Conservation (phyloP, 2,329 filamentous ascomycete genomes). For the Penicillium frequentans region DNA sequence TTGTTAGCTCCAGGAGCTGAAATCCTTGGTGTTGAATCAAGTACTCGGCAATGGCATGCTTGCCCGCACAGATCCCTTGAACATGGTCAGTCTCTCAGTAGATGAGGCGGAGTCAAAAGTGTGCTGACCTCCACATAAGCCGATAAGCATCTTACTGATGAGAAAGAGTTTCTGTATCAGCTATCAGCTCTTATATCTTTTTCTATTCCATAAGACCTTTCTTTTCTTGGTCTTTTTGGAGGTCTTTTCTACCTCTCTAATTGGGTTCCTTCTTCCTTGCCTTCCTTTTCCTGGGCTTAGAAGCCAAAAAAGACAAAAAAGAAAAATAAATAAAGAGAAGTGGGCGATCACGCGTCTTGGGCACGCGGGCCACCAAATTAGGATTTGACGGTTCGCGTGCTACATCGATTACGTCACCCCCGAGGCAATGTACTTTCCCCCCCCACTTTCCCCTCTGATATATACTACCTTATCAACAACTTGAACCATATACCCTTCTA, state of each 20-base stretch:
- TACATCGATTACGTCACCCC: slow-evolving; percentile 17
- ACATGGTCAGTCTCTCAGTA: slow-evolving; percentile 15
- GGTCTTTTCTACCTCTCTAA: too few relatives aligned
- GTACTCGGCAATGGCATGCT: slow-evolving; percentile 85
- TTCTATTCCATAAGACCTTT: not conserved
- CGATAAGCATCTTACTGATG: slow-evolving; percentile 48
- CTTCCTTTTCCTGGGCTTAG: not conserved
- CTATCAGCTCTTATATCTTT: not conserved
- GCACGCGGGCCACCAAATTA: slow-evolving; percentile 1
- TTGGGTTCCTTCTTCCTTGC: not conserved
- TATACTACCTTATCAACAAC: not conserved
- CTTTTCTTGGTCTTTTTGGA: not conserved
- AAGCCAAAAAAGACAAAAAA: not conserved
- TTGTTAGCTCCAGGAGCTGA: slow-evolving; percentile 64
- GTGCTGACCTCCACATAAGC: slow-evolving; percentile 50
- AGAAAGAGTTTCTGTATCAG: not conserved
- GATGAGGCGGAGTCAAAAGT: not conserved
- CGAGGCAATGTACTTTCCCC: not conserved
- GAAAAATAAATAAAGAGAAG: not conserved
- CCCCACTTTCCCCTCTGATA: slow-evolving; percentile 3
- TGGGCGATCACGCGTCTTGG: slow-evolving; percentile 5
- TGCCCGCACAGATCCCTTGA: slow-evolving; percentile 87
- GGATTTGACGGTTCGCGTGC: slow-evolving; percentile 10
- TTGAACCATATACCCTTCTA: not conserved
- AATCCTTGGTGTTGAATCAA: slow-evolving; percentile 83